These are phyloP conservation scores for Pistacia integerrima DNA, from an alignment of 345 rosid genomes.

Conservation along the genomic window DNA sequence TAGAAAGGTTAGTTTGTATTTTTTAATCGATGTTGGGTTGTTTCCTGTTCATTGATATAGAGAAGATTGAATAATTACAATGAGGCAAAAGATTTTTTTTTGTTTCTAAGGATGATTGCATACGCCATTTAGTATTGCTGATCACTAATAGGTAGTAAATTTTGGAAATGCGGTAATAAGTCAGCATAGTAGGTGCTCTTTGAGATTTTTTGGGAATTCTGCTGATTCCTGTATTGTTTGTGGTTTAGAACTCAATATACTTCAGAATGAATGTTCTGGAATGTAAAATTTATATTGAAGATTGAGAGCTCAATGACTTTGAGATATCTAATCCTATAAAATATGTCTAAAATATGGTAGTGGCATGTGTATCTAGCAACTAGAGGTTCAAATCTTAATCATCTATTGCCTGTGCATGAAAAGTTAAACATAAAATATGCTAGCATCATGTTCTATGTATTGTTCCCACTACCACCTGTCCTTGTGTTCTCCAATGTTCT, in stretches of 20 bases:
- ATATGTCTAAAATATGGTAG: neutral
- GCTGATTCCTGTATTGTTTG: neutral
- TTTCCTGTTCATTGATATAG: conserved; percentile 7
- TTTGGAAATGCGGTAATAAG: neutral
- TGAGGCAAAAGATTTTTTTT: neutral
- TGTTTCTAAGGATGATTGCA: neutral
- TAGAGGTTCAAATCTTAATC: neutral
- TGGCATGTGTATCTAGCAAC: neutral
- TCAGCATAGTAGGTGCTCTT: neutral
- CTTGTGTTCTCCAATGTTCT: neutral
- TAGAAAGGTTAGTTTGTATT: conserved; percentile 42
- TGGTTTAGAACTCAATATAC: neutral
- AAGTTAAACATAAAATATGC: neutral
- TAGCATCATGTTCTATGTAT: neutral
- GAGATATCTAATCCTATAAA: neutral
- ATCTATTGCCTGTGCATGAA: neutral
- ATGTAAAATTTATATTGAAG: neutral
- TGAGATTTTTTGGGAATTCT: conserved; percentile 2
- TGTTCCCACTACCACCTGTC: neutral
- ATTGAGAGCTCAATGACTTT: conserved; percentile 1
- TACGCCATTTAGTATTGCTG: neutral
- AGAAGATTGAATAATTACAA: neutral
- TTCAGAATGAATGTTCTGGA: neutral
- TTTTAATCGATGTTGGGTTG: neutral
- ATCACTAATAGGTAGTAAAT: neutral